A percentile compares a stretch with the other conserved stretches of the same genome.
Conservation (phyloP, 2,329 filamentous ascomycete species). For the Trichoderma sp. region DNA sequence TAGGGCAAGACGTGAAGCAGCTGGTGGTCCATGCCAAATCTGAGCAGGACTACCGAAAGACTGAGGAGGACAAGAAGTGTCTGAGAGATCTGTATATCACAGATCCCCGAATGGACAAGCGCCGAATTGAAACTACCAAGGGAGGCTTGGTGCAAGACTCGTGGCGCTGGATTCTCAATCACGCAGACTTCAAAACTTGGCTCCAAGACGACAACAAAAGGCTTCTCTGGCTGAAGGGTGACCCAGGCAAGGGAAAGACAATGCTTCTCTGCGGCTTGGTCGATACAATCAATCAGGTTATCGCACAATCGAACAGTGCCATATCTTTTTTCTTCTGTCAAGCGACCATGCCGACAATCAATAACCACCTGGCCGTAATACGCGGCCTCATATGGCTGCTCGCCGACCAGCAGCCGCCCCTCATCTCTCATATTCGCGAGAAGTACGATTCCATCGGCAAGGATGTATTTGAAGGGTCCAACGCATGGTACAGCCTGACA, state of each 20-base stretch:
- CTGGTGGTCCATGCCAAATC: conserved; percentile 22
- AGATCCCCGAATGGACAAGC: conserved; percentile 39
- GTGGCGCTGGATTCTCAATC: conserved; percentile 41
- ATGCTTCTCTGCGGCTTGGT: conserved; percentile 47
- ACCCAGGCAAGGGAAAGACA: conserved; percentile 49
- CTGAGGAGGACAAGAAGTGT: conserved; percentile 29
- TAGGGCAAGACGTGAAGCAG: conserved; percentile 21
- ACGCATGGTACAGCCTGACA: conserved; percentile 43
- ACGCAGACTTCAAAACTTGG: conserved; percentile 34
- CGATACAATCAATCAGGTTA: background rate
- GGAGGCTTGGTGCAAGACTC: conserved; percentile 40
- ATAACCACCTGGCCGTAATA: conserved; percentile 46
- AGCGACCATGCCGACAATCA: conserved; percentile 38
- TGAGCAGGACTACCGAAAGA: conserved; percentile 15
- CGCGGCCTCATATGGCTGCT: conserved; percentile 49
- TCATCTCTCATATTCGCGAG: conserved; percentile 42
- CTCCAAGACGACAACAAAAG: conserved; percentile 21
- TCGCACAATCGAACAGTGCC: background rate
- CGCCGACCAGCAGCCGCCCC: conserved; percentile 37
- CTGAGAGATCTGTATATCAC: conserved; percentile 33
- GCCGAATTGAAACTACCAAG: conserved; percentile 41
- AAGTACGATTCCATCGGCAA: conserved; percentile 41
- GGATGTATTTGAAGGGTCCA: conserved; percentile 44
- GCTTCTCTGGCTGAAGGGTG: conserved; percentile 46
- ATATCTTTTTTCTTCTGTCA: conserved; percentile 29